A percentile compares a stretch with the other conserved stretches of the same genome.
These are phyloP conservation scores for Arthrobotrys conoides DNA, from an alignment of 2,329 filamentous ascomycete genomes.

Conservation along the genomic window DNA sequence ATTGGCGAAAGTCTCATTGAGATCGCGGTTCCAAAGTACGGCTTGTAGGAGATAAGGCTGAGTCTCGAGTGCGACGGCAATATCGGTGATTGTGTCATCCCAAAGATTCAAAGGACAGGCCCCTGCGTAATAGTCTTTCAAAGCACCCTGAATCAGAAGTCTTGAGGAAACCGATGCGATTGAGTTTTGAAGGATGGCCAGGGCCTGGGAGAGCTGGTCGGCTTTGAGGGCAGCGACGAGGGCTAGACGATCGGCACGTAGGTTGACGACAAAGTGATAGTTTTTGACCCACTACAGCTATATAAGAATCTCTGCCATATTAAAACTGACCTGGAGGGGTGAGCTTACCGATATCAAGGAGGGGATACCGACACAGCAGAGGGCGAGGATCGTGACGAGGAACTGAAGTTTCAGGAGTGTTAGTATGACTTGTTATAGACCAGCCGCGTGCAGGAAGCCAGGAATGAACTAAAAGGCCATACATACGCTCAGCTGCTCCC, in stretches of 20 bases:
- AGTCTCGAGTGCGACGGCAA: conserved; percentile 78
- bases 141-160: conserved; percentile 73
- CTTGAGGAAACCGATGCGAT: conserved; percentile 80
- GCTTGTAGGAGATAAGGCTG: conserved; percentile 66
- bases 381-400: conserved; percentile 77
- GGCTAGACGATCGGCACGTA: conserved; percentile 75
- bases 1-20: conserved; percentile 61
- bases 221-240: conserved; percentile 90
- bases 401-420: conserved; percentile 65
- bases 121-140: conserved; percentile 70
- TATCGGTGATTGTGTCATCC: conserved; percentile 66
- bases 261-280: conserved; percentile 73
- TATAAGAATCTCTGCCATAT: conserved; percentile 5
- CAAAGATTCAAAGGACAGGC: conserved; percentile 74
- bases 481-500: conserved; percentile 80
- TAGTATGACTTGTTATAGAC: not conserved
- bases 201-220: conserved; percentile 81
- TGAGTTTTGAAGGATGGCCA: conserved; percentile 83
- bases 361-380: conserved; percentile 79
- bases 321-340: not conserved
- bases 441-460: not conserved
- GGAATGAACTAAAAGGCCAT: not conserved
- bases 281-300: conserved; percentile 73
- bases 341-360: conserved; percentile 77
- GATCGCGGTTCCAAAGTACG: conserved; percentile 61